These are phyloP conservation scores for Chalciporus sphaerocephalus DNA, from an alignment of 768 basidiomycete genomes.

Conservation along the genomic window DNA sequence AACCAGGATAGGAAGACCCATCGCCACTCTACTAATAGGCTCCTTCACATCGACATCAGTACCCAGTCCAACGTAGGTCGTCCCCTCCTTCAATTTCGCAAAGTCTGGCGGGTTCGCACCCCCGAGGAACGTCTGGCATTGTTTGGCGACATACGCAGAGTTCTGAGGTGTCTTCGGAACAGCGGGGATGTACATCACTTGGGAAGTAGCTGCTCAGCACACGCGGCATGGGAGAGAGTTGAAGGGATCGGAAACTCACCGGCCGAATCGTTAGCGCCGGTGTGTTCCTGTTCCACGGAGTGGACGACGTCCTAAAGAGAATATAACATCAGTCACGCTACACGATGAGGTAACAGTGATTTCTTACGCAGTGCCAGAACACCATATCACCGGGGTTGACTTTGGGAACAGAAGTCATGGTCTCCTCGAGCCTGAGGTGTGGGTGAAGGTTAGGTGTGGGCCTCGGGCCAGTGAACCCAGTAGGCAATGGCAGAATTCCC, in stretches of 20 bases:
- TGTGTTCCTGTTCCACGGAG: conserved; percentile 48
- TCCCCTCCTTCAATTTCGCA: conserved; percentile 43
- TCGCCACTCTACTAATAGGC: conserved; percentile 36
- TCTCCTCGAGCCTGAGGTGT: conserved; percentile 56
- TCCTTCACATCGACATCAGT: conserved; percentile 36
- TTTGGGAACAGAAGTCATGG: conserved; percentile 67
- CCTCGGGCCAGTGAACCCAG: conserved; percentile 36
- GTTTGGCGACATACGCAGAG: conserved; percentile 54
- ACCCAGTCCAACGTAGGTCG: conserved; percentile 38
- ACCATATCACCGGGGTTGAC: conserved; percentile 76
- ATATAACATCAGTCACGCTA: not conserved
- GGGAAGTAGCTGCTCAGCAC: conserved; percentile 2
- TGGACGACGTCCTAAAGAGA: conserved; percentile 41
- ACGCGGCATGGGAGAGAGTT: not conserved
- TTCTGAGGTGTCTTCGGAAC: conserved; percentile 64
- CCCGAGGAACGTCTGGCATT: conserved; percentile 56
- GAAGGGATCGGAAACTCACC: conserved; percentile 31
- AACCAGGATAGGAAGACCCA: conserved; percentile 37
- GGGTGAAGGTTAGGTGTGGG: conserved; percentile 60
- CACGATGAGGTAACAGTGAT: not conserved
- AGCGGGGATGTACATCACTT: conserved; percentile 80
- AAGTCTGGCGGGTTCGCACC: conserved; percentile 72
- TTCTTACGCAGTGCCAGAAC: conserved; percentile 65
- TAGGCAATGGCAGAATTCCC: conserved; percentile 35
- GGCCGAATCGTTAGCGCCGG: conserved; percentile 51